Evolutionary conservation across 2,329 filamentous ascomycete genomes (phyloP).

Genomic region (Claviceps paspali): DNA sequence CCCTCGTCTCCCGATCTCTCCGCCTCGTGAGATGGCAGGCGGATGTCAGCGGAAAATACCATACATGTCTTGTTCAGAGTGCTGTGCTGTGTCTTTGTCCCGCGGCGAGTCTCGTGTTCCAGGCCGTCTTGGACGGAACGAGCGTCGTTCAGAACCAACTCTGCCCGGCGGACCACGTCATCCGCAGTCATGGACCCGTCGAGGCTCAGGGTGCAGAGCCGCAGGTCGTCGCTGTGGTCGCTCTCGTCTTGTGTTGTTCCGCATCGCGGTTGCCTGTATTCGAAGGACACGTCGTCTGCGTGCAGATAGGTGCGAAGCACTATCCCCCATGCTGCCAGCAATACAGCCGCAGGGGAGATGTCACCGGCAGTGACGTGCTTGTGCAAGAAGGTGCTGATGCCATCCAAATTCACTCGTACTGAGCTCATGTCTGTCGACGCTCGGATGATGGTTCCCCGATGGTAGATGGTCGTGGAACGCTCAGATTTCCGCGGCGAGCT

Average conservation of each 20-base stretch:
- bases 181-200: neutral
- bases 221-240: no score
- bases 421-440: neutral
- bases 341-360: neutral
- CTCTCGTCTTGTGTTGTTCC: neutral
- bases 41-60: no score
- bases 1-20: no score
- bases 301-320: neutral
- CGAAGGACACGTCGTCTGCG: neutral
- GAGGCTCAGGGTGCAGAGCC: neutral
- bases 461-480: no score
- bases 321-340: neutral
- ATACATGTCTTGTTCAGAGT: neutral
- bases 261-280: neutral
- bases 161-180: neutral
- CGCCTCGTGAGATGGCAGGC: no score
- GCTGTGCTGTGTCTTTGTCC: neutral
- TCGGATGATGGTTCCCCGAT: no score
- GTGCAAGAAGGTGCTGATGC: neutral
- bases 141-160: neutral
- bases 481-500: no score
- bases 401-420: neutral
- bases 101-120: neutral
- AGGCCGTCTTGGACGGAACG: neutral
- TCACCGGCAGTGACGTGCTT: neutral